Conservation (phyloP, 805 yeast genomes). For the Scheffersomyces stipitis region DNA sequence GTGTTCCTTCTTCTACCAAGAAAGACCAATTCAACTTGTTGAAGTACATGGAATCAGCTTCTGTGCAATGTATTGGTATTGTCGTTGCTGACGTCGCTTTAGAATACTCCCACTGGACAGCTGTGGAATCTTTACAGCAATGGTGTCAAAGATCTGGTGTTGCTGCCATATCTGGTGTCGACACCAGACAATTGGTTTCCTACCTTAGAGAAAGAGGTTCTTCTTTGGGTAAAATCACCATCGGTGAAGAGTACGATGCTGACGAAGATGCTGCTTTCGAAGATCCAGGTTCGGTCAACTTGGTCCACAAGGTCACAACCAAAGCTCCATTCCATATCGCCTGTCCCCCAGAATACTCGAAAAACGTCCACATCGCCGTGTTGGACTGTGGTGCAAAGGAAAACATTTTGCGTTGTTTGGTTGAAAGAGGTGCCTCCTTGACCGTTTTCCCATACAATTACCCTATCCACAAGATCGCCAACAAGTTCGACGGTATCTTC, state of each 20-base stretch:
- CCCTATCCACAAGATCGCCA: conserved; percentile 87
- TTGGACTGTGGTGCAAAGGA: conserved; percentile 99
- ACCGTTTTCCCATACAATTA: conserved; percentile 97
- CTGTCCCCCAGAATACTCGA: conserved; percentile 54
- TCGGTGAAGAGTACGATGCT: conserved; percentile 90
- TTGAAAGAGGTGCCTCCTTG: conserved; percentile 90
- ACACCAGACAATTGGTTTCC: conserved; percentile 91
- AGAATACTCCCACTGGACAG: conserved; percentile 99
- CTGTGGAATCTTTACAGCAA: conserved; percentile 89
- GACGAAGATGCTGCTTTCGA: conserved; percentile 87
- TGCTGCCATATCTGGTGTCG: conserved; percentile 94
- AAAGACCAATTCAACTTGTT: conserved; percentile 84
- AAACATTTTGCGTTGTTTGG: conserved; percentile 91
- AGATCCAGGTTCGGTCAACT: conserved; percentile 86
- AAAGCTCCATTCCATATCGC: conserved; percentile 91
- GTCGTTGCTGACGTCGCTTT: conserved; percentile 95
- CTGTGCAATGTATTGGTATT: conserved; percentile 90
- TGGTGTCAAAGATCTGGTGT: conserved; percentile 98
- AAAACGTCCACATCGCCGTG: conserved; percentile 78
- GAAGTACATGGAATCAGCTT: conserved; percentile 89
- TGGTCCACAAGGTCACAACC: conserved; percentile 92
- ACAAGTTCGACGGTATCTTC: conserved; percentile 91
- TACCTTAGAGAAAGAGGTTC: conserved; percentile 96
- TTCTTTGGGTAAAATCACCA: conserved; percentile 82
- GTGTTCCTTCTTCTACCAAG: conserved; percentile 84